Conservation (phyloP, 1,139 yeast genomes). For the Hansenula anomala region DNA sequence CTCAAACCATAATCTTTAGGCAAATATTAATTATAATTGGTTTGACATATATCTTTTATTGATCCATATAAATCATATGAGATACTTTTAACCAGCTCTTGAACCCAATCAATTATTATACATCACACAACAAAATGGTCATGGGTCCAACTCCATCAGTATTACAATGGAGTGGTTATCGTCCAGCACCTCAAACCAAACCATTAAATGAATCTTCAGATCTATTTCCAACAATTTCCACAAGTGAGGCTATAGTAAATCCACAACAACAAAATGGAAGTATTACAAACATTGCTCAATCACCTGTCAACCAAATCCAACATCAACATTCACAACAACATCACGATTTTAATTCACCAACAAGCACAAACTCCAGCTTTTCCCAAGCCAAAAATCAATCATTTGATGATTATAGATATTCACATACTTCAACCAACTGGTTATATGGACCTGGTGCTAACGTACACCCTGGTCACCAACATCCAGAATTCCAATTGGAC, state of each 20-base stretch:
- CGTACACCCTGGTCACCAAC: neutral
- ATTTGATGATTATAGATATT: constrained; percentile 1
- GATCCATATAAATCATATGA: no score
- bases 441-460: neutral
- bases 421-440: neutral
- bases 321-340: neutral
- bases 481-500: neutral
- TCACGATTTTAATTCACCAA: neutral
- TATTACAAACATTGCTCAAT: neutral
- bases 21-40: no score
- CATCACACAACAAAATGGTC: neutral
- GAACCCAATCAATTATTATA: no score
- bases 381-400: neutral
- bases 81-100: no score
- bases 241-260: neutral
- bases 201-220: neutral
- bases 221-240: neutral
- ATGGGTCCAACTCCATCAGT: neutral
- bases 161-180: neutral
- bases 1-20: no score
- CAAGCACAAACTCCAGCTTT: neutral
- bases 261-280: neutral
- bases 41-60: no score
- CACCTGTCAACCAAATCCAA: neutral
- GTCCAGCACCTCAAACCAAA: neutral